phyloP scores from a whole-genome alignment of 768 basidiomycete species.

The Nidularia pulvinata region DNA sequence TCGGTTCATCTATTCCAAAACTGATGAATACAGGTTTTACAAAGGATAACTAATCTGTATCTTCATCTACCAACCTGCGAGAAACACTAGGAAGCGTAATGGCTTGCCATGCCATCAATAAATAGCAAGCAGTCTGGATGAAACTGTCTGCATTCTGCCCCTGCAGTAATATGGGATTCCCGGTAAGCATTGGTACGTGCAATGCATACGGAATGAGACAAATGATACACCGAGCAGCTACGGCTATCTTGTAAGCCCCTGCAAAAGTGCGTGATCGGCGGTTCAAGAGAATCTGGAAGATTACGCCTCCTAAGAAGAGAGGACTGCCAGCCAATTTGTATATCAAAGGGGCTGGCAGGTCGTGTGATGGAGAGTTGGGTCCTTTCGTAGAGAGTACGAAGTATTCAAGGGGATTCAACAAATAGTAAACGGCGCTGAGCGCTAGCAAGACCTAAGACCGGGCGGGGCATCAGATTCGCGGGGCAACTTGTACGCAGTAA shows the following conservation, averaged over 20 bases:
- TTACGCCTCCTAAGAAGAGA: slow-evolving; percentile 6
- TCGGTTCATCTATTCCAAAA: too few relatives aligned
- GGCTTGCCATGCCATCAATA: background rate
- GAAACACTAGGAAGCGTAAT: too few relatives aligned
- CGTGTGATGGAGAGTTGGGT: slow-evolving; percentile 6
- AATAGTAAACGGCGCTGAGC: background rate
- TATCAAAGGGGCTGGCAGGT: background rate
- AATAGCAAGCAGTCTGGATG: background rate
- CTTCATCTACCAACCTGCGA: too few relatives aligned
- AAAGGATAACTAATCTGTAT: too few relatives aligned
- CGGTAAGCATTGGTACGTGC: background rate
- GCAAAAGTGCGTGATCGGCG: slow-evolving; percentile 14
- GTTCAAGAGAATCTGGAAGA: slow-evolving; percentile 20
- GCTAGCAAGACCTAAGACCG: slow-evolving; percentile 8
- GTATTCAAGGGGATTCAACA: background rate
- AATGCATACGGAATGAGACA: background rate
- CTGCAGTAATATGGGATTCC: background rate
- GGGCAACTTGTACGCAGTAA: too few relatives aligned
- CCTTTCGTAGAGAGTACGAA: background rate
- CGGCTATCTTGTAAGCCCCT: slow-evolving; percentile 13
- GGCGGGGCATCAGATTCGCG: too few relatives aligned
- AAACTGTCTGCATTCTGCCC: background rate
- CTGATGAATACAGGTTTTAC: too few relatives aligned
- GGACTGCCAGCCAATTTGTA: slow-evolving; percentile 2
- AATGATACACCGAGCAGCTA: background rate